Evolutionary conservation across 2,329 filamentous ascomycete species (phyloP), one percentile per base, ranked within the genome.

Genomic region (Emericellopsis cladophorae): DNA sequence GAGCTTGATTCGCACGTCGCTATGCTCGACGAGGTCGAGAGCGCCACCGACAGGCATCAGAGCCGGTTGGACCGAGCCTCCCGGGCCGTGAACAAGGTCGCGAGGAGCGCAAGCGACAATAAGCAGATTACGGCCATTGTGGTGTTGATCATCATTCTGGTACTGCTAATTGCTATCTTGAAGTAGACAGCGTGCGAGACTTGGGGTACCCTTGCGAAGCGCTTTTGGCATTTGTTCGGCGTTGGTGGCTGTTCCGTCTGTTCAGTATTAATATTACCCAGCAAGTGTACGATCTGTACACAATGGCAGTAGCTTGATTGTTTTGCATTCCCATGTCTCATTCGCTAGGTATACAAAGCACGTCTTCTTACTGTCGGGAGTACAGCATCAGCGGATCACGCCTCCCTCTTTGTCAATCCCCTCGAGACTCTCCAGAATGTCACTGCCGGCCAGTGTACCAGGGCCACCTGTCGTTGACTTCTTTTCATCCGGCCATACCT

Each of bases 1-100:
- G 92, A 98, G 68, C 71, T 98, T 31, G 92, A 96, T 52, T 82
- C 79, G 50, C 92, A 98, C 54, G 84, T 93, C 31, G 72, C 82
- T 50, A 70, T 98, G 68, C 69, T 98, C 24, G 90, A 95, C 57
- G 90, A 95, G 52, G 79, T 93, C 36, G 92, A 96, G 55, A 74
- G 74, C 36, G 74, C 81, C 16, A 84, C 89, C 7, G 88, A 95
- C 57, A 68, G 89, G 43, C 89, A 96, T 62, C 75, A 82, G 57
- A 69, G 68, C 22, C 78, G 84, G 39, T 67, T 98, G 40, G 77
- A 88, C 49, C 70, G 85, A 9, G 92, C 90, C 26, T 74, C 78
- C 51, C 75, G 74, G 48, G 71, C 81, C 49, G 65, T 98, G 46
- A 80, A 81, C 33, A 74, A 72, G 48, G 77, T 96, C 44, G 75